Base-by-base conservation (phyloP, 2,329 filamentous ascomycete species). In the Exophiala dermatitidis region DNA sequence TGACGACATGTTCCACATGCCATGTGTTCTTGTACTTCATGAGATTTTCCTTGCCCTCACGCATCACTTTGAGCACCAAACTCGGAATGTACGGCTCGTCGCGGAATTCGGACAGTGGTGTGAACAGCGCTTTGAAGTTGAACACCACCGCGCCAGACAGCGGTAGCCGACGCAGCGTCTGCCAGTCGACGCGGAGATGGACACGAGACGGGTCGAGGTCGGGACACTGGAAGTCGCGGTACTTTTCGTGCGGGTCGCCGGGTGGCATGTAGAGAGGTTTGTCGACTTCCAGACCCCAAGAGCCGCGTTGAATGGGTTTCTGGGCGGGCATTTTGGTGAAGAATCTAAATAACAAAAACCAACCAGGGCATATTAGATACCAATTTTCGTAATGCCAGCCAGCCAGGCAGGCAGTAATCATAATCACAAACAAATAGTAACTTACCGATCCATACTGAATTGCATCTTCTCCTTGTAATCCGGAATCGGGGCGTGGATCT, bases 401-500 rank as follows among this genome's bases (percentile, higher is more conserved):
- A 19, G 19, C 19, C 19, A 19, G 19, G 19, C 19, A 19, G 19
- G 19, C 19, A 19, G 19, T 19, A 19, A 7, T 43, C 7, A 32
- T 5, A 26, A 8, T 9, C 9, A 44, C 9, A 12, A 28, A 10
- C 32, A 9, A 36, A 19, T 9, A 37, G 26, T 4, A 19, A 64
- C 77, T 47, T 70, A 88, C 80, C 87, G 77, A 64, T 94, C 88
- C 85, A 95, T 90, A 38, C 85, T 90, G 59, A 89, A 86, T 36
- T 85, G 80, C 85, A 94, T 90, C 72, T 90, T 94, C 66, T 88
- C 84, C 60, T 86, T 86, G 67, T 91, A 94, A 63, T 93, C 86
- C 0, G 89, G 88, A 26, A 95, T 85, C 0, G 79, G 76, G 1
- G 71, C 71, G 65, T 95, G 89, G 56, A 95, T 91, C 53, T 82